Evolutionary conservation across 768 basidiomycete species (phyloP).

Genomic region (Termitomyces sp.): DNA sequence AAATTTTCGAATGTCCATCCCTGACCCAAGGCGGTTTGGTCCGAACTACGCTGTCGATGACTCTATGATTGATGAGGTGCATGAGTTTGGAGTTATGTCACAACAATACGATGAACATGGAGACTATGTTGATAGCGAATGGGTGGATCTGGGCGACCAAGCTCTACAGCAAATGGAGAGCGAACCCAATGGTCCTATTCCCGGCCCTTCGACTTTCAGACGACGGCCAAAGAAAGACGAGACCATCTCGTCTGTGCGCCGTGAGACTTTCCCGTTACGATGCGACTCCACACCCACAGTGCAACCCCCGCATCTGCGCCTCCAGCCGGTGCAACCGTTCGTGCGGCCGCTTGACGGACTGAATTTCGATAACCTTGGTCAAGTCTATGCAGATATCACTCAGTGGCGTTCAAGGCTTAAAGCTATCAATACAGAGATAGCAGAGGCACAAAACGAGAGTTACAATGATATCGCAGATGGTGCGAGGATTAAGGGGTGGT

Average conservation of each 20-base stretch:
- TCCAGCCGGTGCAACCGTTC: constrained; percentile 69
- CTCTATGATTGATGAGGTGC: constrained; percentile 32
- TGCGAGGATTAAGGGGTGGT: constrained; percentile 69
- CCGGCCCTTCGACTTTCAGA: constrained; percentile 36
- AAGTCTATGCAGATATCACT: constrained; percentile 68
- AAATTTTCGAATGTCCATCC: constrained; percentile 43
- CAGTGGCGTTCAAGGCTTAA: constrained; percentile 70
- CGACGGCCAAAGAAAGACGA: constrained; percentile 37
- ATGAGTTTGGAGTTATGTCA: constrained; percentile 35
- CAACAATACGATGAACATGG: constrained; percentile 23
- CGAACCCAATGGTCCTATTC: constrained; percentile 36
- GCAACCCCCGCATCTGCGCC: constrained; percentile 63
- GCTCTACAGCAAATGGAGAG: constrained; percentile 38
- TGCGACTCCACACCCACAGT: constrained; percentile 39
- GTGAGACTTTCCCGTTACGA: constrained; percentile 69
- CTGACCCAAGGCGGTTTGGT: constrained; percentile 53
- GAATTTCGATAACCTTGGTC: constrained; percentile 62
- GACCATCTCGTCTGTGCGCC: constrained; percentile 33
- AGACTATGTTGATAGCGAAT: constrained; percentile 42
- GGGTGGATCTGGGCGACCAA: constrained; percentile 58
- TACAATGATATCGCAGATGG: constrained; percentile 77
- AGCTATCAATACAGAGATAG: constrained; percentile 70
- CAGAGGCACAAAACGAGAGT: constrained; percentile 60
- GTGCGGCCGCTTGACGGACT: constrained; percentile 74
- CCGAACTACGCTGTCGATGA: constrained; percentile 47